Base-by-base conservation (phyloP, 2,329 filamentous ascomycete species). In the Rasamsonia emersonii region DNA sequence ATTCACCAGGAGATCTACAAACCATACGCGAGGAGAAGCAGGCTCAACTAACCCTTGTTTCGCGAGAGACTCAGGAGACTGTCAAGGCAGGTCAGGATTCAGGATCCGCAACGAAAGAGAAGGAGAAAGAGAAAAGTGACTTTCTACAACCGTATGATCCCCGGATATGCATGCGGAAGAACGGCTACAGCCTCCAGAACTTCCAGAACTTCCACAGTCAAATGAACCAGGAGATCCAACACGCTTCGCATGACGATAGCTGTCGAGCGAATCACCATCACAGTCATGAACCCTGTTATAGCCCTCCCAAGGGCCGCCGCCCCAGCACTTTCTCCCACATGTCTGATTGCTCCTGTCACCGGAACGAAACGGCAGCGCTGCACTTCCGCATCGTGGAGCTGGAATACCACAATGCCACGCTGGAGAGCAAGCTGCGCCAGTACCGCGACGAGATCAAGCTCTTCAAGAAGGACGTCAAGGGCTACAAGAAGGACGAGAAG, bases 381-480 rank as follows among this genome's bases (percentile, higher is more conserved):
- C 33, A 33, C 10, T 13, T 33, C n/a, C 39, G 43, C 20, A 39
- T 44, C 18, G 40, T 39, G 17, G 29, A 40, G 10, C 40, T 68
- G 30, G 56, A 55, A 28, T 49, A 51, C 30, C 59, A 63, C 33
- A 54, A 36, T 14, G 28, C 28, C 5, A 35, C 24, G 4, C 19
- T 38, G 5, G 36, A 43, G 17, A 27, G 35, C 20, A 43, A 43
- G 36, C 19, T 64, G 9, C 53, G 58, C 17, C 58, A 61, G 38
- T 63, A 65, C 32, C 50, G 67, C 19, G 46, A 59, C n/a, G 65
- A 69, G 28, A 67, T 67, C 33, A 59, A 67, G 15, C 54, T 64
- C 30, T 67, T 65, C 50, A 68, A 67, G 42, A 54, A 68, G 18
- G 65, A 70, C 32, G 54, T 67, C 32, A 59, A 56, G 31, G 61